Evolutionary conservation across 2,329 filamentous ascomycete species (phyloP).

Genomic region (Beauveria sp.): DNA sequence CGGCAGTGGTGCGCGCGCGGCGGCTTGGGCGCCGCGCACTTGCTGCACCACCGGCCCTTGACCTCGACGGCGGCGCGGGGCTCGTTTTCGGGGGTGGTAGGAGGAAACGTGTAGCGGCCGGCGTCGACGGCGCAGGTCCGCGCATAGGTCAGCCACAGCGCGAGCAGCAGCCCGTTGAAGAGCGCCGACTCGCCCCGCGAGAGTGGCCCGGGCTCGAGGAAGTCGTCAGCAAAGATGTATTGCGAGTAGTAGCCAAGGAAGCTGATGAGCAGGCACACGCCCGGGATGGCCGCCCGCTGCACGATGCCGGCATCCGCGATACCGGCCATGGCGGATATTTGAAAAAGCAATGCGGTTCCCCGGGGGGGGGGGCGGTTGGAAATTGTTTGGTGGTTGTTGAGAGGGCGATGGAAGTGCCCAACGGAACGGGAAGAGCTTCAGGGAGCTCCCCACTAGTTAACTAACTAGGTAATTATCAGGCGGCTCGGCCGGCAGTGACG

Average conservation of each 20-base stretch:
- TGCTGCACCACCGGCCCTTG: constrained; percentile 59
- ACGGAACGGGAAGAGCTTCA: not conserved
- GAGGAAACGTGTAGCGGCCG: constrained; percentile 41
- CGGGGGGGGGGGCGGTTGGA: not conserved
- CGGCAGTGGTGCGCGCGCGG: constrained; percentile 76
- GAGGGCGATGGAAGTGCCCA: not conserved
- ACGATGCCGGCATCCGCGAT: constrained; percentile 35
- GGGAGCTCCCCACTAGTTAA: not conserved
- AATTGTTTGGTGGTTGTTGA: not conserved
- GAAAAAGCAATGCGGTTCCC: not conserved
- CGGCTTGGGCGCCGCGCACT: constrained; percentile 68
- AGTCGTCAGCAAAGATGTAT: constrained; percentile 54
- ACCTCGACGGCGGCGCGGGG: constrained; percentile 27
- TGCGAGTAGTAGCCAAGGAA: constrained; percentile 70
- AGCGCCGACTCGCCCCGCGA: constrained; percentile 46
- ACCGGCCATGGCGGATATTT: constrained; percentile 30
- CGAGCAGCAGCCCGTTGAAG: constrained; percentile 59
- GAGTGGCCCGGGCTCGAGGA: constrained; percentile 54
- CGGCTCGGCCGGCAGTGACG: constrained; percentile 5
- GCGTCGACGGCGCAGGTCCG: constrained; percentile 50
- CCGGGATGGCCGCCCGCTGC: constrained; percentile 58
- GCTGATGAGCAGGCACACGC: constrained; percentile 55
- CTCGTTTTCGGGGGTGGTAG: too few species aligned
- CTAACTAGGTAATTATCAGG: not conserved
- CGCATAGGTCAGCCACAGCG: constrained; percentile 65